Evolutionary conservation across 345 rosid genomes (phyloP), one percentile per base, ranked within the genome.

Genomic region (Heritiera fomes): DNA sequence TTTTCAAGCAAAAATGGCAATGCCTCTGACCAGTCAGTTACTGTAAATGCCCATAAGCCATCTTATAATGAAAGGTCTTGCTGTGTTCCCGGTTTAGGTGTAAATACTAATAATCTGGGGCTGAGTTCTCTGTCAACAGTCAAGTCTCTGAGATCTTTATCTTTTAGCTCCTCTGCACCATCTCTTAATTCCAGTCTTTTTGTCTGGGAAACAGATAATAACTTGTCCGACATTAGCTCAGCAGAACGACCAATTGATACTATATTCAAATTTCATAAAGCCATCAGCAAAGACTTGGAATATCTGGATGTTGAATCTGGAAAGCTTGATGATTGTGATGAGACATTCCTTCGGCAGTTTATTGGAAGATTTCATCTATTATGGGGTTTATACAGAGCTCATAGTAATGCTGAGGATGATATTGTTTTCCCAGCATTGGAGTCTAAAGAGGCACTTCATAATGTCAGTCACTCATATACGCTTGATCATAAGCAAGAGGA

Each of bases 351-450:
- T 82, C 87, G 92, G 81, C 92, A 90, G 80, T 93, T 91, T 80
- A 85, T 85, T 58, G 97, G 97, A 83, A 89, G 98, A 72, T 94
- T 94, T 82, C 95, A 81, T 78, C 85, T 94, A 45, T 87, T 94
- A 66, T 93, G 97, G 98, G 97, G 98, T 77, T 88, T 93, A 72
- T 91, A 93, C 84, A 91, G 92, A 85, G 97, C 98, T 81, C 97
- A 93, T 82, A 94, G 97, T 82, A 93, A 93, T 85, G 97, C 97
- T 15, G 97, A 94, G 89, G 98, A 94, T 89, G 98, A 94, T 75
- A 90, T 94, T 78, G 91, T 94, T 77, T 94, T 94, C 73, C 98
- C 97, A 14, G 95, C 97, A n/a, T 82, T 94, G 78, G 97, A 93
- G 84, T 90, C 98, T 64, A 94, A 93, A 82, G 98, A 93, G 88